Conservation (phyloP, 208 protist species). For the Lotmaria passim region DNA sequence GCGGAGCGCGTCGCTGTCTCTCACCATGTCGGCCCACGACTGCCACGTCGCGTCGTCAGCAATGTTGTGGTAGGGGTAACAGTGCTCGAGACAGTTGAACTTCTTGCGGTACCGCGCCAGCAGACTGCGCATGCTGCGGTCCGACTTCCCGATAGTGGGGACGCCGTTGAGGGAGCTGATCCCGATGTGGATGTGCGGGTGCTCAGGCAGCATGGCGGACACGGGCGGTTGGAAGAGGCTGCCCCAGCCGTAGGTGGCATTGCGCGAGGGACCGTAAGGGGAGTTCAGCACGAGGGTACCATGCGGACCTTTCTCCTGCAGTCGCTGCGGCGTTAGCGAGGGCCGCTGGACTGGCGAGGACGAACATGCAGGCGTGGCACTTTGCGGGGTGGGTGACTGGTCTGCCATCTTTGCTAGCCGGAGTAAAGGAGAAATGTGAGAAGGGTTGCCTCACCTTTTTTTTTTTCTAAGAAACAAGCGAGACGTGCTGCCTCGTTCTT, state of each 20-base stretch:
- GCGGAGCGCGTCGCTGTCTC: slow-evolving; percentile 22
- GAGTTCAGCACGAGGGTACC: slow-evolving; percentile 62
- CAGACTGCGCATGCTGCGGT: slow-evolving; percentile 65
- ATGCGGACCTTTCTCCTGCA: slow-evolving; percentile 42
- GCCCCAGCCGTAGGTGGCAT: slow-evolving; percentile 62
- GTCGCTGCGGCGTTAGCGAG: slow-evolving; percentile 31
- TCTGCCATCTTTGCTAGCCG: neutral
- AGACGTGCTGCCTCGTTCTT: too few species aligned
- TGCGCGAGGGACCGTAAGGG: slow-evolving; percentile 56
- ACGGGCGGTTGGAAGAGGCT: slow-evolving; percentile 48
- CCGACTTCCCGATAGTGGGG: slow-evolving; percentile 42
- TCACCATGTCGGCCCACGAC: slow-evolving; percentile 57
- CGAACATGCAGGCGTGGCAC: neutral
- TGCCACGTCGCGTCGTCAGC: slow-evolving; percentile 53
- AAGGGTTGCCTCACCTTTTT: too few species aligned
- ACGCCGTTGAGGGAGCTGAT: slow-evolving; percentile 78
- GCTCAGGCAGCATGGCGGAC: slow-evolving; percentile 36
- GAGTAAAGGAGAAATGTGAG: neutral
- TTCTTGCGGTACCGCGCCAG: slow-evolving; percentile 58
- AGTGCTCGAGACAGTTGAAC: slow-evolving; percentile 84
- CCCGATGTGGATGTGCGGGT: slow-evolving; percentile 70
- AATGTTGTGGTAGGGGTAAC: slow-evolving; percentile 75
- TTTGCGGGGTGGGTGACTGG: neutral
- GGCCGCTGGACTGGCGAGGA: neutral
- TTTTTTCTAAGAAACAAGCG: too few species aligned